Conservation (phyloP, 2,329 filamentous ascomycete genomes). For the Alternaria solani region DNA sequence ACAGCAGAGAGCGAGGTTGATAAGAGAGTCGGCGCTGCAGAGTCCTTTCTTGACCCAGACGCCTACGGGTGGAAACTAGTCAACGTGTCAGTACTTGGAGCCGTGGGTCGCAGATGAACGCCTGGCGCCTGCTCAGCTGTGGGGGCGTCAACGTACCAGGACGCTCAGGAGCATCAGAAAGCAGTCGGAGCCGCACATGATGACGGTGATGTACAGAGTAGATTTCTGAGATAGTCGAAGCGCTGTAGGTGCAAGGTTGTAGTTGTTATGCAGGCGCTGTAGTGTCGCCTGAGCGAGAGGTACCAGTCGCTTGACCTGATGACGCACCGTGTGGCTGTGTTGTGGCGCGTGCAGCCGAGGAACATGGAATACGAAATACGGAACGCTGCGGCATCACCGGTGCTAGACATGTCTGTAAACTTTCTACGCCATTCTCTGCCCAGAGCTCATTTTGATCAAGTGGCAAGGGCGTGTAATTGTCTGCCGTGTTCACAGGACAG, state of each 20-base stretch:
- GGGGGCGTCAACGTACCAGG: conserved; percentile 57
- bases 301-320: conserved; percentile 14
- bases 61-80: conserved; percentile 46
- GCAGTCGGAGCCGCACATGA: conserved; percentile 67
- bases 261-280: conserved; percentile 11
- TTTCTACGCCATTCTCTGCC: neutral
- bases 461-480: neutral
- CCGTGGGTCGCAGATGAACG: neutral
- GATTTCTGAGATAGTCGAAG: neutral
- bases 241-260: conserved; percentile 4
- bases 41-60: conserved; percentile 98
- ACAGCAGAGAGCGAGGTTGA: conserved; percentile 89
- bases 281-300: conserved; percentile 15
- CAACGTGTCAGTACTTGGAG: conserved; percentile 8
- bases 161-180: conserved; percentile 68
- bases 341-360: conserved; percentile 13
- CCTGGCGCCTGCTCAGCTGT: conserved; percentile 17
- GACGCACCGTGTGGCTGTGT: conserved; percentile 18
- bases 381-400: neutral
- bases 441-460: neutral
- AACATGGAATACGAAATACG: conserved; percentile 1
- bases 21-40: conserved; percentile 89
- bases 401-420: neutral
- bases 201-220: conserved; percentile 24
- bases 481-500: neutral